Percentiles rank a stretch among this genome's conserved stretches.
Conservation (phyloP, 495 filamentous ascomycete species). For the Penicillium pulvis region DNA sequence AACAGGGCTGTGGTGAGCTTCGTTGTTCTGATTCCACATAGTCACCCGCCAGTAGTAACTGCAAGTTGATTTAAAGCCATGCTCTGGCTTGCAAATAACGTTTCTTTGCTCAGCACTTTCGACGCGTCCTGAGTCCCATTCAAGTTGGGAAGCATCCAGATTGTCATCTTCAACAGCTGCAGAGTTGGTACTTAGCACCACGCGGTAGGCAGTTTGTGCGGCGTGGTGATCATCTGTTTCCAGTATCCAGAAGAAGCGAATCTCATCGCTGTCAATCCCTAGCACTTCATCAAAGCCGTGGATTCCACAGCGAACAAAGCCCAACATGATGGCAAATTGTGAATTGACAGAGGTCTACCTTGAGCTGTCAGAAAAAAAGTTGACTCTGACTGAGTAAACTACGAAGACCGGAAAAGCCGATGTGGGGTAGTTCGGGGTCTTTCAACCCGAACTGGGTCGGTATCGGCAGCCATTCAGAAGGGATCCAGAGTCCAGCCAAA, state of each 20-base stretch:
- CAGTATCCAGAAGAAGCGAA: constrained; percentile 31
- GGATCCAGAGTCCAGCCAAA: too few species aligned
- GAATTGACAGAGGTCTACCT: not conserved
- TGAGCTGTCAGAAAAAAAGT: not conserved
- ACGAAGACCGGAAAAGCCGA: not conserved
- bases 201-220: constrained; percentile 24
- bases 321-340: not conserved
- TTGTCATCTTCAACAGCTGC: not conserved
- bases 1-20: constrained; percentile 15
- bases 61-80: constrained; percentile 28
- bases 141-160: constrained; percentile 3
- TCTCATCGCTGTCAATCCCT: constrained; percentile 30
- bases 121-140: constrained; percentile 30
- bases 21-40: constrained; percentile 22
- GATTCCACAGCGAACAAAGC: constrained; percentile 29
- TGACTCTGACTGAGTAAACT: not conserved
- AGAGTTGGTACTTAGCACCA: not conserved
- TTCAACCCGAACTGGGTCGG: not conserved
- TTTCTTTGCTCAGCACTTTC: constrained; percentile 30
- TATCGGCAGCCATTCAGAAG: too few species aligned
- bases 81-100: constrained; percentile 25
- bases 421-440: not conserved
- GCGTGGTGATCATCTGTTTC: constrained; percentile 8
- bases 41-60: constrained; percentile 28
- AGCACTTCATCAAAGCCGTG: constrained; percentile 34